Base-by-base conservation (phyloP, 306 rosid genomes). In the Canavalia gladiata region DNA sequence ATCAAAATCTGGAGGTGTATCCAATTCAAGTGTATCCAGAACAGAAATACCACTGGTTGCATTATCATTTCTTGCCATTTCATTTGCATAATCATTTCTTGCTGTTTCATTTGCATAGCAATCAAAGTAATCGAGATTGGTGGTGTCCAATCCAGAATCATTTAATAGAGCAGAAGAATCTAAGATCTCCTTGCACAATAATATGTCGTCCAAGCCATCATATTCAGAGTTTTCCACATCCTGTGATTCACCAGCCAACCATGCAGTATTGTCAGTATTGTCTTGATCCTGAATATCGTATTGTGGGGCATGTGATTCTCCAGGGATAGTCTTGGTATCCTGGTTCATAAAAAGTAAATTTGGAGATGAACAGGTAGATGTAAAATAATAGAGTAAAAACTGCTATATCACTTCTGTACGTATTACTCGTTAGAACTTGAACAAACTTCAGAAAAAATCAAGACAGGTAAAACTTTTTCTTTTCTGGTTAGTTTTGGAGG, bases 241-340 rank as follows among this genome's bases (percentile, higher is more conserved):
- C 85, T 91, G 97, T 55, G 91, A 93, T 85, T 90, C 95, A 4
- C 93, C 97, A 7, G 94, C 94, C 76, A 93, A 68, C 89, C 95
- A 95, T 74, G 74, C 74, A 12, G 77, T 67, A 75, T 77, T 78
- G 34, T 73, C 86, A 5, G 58, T 5, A 37, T 76, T 75, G 68
- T 78, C 83, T 70, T 82, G 87, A 33, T 45, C 83, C 52, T 51
- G 75, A 81, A 39, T 7, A 71, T 75, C 79, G 28, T 65, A 47
- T 39, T 65, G 81, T 42, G 79, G 79, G 74, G 80, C 79, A 57
- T 43, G 80, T 76, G 84, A 72, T 55, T 41, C 77, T 45, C 72
- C 87, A 0, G 79, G 83, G 47, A 49, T 29, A 62, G 29, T 60
- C 59, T 84, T 85, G 69, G 35, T 75, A 64, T 78, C 95, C 99